Conservation (phyloP, 352 stramenopile genomes). For the Thraustotheca clavata region DNA sequence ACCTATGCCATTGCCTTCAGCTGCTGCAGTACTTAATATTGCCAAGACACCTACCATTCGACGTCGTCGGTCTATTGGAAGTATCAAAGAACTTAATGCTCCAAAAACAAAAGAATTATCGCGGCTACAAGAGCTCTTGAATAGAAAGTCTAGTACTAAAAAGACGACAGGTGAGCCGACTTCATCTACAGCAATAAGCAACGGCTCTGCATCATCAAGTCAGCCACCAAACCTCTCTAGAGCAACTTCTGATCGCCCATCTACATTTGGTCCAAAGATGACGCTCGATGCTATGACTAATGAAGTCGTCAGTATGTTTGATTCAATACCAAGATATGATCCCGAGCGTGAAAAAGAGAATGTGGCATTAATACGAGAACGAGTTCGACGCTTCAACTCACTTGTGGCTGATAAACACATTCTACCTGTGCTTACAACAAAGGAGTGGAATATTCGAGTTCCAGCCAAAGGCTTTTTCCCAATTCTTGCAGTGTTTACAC, state of each 20-base stretch:
- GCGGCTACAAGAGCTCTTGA: constrained; percentile 3
- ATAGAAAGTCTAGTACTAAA: constrained; percentile 7
- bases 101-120: constrained; percentile 1
- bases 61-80: constrained; percentile 15
- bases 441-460: constrained; percentile 71
- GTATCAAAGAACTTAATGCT: constrained; percentile 9
- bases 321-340: constrained; percentile 58
- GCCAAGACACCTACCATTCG: background rate
- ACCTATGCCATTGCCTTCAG: background rate
- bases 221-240: background rate
- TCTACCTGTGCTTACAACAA: constrained; percentile 45
- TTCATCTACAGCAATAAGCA: no score
- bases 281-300: background rate
- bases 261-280: background rate
- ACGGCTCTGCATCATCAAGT: background rate
- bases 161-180: no score
- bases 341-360: constrained; percentile 73
- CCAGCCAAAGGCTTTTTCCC: constrained; percentile 66
- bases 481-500: constrained; percentile 72
- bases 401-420: constrained; percentile 66
- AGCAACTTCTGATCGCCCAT: background rate
- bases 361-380: constrained; percentile 65
- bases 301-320: constrained; percentile 25
- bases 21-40: background rate
- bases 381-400: constrained; percentile 52